These are phyloP conservation scores for Arthrobotrys sinensis DNA, from an alignment of 2,329 filamentous ascomycete species.

Conservation along the genomic window DNA sequence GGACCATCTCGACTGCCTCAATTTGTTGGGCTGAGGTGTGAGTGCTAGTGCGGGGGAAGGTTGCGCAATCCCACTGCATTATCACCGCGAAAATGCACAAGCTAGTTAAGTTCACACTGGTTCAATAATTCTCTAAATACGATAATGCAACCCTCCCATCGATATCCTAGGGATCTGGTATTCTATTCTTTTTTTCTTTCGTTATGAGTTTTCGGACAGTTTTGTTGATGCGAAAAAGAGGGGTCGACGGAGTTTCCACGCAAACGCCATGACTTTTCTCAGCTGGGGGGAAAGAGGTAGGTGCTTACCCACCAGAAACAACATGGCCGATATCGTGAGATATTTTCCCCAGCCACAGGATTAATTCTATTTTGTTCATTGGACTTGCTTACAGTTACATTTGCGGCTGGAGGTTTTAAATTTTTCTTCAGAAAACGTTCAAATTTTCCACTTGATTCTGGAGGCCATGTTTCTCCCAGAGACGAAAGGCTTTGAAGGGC, in stretches of 20 bases:
- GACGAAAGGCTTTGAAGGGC: neutral
- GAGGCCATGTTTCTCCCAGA: neutral
- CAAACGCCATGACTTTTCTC: conserved; percentile 3
- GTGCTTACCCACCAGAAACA: neutral
- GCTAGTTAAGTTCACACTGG: too few species aligned
- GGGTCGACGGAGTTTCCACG: neutral
- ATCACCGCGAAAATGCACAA: too few species aligned
- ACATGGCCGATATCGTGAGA: neutral
- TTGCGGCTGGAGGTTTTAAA: too few species aligned
- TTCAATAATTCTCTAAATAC: too few species aligned
- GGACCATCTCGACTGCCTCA: too few species aligned
- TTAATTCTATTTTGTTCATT: neutral
- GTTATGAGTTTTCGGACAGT: too few species aligned
- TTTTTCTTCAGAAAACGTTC: neutral
- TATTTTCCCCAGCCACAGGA: neutral
- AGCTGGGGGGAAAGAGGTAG: neutral
- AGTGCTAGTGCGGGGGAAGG: too few species aligned
- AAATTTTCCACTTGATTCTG: neutral
- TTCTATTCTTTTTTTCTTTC: too few species aligned
- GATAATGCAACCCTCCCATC: too few species aligned
- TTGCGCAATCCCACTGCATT: too few species aligned
- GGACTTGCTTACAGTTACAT: neutral
- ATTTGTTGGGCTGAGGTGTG: too few species aligned
- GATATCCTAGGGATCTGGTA: too few species aligned
- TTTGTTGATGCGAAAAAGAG: neutral